Evolutionary conservation across 192 early-diverging fungal species (phyloP).

Genomic region (Pilobolus umbonatus): DNA sequence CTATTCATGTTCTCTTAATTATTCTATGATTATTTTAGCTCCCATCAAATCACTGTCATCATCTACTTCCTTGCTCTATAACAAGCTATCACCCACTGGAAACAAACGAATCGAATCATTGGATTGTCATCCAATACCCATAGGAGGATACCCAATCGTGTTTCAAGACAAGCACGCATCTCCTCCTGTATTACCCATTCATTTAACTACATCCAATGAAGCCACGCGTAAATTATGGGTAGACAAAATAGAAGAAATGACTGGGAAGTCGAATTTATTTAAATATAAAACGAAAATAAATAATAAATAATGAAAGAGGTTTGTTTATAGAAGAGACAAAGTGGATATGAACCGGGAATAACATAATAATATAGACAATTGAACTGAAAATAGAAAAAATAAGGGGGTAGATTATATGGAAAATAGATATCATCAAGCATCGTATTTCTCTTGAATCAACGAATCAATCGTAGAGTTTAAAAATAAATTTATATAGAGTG

Average conservation of each 20-base stretch:
- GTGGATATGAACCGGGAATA: background rate
- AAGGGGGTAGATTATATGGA: no score
- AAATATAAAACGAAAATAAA: background rate
- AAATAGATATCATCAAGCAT: no score
- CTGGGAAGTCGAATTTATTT: background rate
- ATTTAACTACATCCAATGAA: background rate
- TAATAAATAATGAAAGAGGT: background rate
- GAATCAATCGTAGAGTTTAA: background rate
- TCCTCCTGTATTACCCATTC: no score
- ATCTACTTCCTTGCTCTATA: background rate
- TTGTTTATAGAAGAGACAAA: background rate
- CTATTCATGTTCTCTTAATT: background rate
- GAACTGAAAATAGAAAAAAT: background rate
- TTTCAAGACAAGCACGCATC: background rate
- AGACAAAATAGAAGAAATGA: conserved; percentile 2
- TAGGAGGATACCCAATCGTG: background rate
- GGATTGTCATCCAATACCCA: background rate
- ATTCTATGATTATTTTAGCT: background rate
- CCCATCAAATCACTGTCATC: background rate
- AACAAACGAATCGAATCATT: background rate
- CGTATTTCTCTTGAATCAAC: no score
- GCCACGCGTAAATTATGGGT: conserved; percentile 11
- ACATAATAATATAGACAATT: background rate
- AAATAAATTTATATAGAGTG: no score
- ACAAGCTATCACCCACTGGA: background rate